A percentile compares a stretch with the other conserved stretches of the same genome.
These are phyloP conservation scores for Rubia yunnanensis DNA, from an alignment of 257 asterid species.

Conservation along the genomic window DNA sequence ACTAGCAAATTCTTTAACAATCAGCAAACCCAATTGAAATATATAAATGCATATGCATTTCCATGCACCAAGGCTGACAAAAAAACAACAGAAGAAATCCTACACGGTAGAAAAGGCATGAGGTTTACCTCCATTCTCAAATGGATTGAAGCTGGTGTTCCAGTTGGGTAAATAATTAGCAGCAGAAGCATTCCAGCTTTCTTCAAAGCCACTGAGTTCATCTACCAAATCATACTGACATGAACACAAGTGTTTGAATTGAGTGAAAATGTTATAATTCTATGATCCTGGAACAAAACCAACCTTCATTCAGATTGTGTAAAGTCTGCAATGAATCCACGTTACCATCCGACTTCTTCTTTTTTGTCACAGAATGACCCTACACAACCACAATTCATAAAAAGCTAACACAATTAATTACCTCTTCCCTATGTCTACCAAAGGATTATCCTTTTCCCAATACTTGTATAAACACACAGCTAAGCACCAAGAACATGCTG, in stretches of 20 bases:
- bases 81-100: neutral
- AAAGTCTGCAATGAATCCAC: slow-evolving; percentile 61
- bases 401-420: neutral
- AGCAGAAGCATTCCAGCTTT: slow-evolving; percentile 61
- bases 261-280: neutral
- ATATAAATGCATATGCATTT: neutral
- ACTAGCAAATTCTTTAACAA: neutral
- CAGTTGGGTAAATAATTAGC: slow-evolving; percentile 60
- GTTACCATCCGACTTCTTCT: slow-evolving; percentile 40
- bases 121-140: slow-evolving; percentile 44
- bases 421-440: neutral
- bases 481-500: neutral
- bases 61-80: neutral
- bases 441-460: neutral
- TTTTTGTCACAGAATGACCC: slow-evolving; percentile 77
- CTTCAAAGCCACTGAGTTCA: slow-evolving; percentile 67
- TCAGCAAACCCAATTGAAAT: neutral
- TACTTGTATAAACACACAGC: neutral
- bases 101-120: neutral
- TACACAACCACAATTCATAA: slow-evolving; percentile 17
- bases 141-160: slow-evolving; percentile 48
- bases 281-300: neutral
- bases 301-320: slow-evolving; percentile 89
- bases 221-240: slow-evolving; percentile 24
- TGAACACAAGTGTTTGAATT: slow-evolving; percentile 2